Conservation (phyloP, 2,329 filamentous ascomycete species). For the Hirsutella rhossiliensis region DNA sequence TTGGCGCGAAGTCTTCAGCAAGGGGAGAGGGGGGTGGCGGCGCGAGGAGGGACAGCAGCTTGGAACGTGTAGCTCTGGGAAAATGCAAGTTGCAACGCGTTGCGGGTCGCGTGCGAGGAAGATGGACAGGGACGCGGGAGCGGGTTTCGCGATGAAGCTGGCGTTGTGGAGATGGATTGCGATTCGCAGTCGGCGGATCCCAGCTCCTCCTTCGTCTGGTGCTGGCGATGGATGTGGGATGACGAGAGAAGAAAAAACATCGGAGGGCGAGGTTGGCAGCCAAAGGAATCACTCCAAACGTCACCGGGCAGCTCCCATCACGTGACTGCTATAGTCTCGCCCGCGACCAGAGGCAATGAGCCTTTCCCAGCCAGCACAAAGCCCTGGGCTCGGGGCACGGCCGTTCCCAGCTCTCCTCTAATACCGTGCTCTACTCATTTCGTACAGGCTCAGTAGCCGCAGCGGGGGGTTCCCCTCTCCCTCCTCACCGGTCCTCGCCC, state of each 20-base stretch:
- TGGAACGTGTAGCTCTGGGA: not conserved
- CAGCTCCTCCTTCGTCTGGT: slow-evolving; percentile 18
- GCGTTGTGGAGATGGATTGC: slow-evolving; percentile 17
- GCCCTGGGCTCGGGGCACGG: not conserved
- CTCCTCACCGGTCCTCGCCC: too few relatives aligned
- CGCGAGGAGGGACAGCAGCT: slow-evolving; percentile 6
- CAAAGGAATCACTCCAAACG: slow-evolving; percentile 21
- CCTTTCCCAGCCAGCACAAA: not conserved
- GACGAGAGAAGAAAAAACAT: slow-evolving; percentile 21
- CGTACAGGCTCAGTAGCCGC: too few relatives aligned
- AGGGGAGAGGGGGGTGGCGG: not conserved
- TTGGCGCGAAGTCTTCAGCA: slow-evolving; percentile 6
- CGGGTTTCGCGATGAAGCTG: slow-evolving; percentile 16
- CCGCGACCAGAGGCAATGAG: not conserved
- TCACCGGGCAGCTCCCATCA: slow-evolving; percentile 18
- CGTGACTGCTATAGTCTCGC: slow-evolving; percentile 13
- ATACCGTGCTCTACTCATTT: too few relatives aligned
- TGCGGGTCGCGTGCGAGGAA: slow-evolving; percentile 10
- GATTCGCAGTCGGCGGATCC: slow-evolving; percentile 15
- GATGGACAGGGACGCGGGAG: slow-evolving; percentile 5
- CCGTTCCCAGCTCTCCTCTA: too few relatives aligned
- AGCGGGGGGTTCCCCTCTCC: too few relatives aligned
- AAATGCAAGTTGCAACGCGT: slow-evolving; percentile 12
- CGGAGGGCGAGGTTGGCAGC: slow-evolving; percentile 17
- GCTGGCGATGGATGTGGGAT: slow-evolving; percentile 20